These are phyloP conservation scores for Pythium insidiosum DNA, from an alignment of 352 stramenopile species.

Conservation along the genomic window DNA sequence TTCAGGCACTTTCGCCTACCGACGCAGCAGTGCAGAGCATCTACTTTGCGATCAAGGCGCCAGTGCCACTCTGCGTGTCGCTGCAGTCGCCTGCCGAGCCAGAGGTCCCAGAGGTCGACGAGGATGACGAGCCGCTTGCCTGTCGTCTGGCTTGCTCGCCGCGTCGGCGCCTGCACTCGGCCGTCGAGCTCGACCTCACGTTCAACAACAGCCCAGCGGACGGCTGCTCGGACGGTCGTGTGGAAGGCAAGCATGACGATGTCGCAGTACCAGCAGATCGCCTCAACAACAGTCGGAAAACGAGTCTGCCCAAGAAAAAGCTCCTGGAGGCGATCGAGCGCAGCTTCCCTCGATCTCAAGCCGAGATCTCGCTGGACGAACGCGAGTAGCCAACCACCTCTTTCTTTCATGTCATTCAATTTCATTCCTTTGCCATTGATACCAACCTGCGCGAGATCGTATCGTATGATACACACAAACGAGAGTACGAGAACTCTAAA, in stretches of 20 bases:
- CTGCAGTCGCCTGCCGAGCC: slow-evolving; percentile 3
- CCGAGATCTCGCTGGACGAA: no score
- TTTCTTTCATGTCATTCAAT: no score
- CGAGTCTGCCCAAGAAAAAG: slow-evolving; percentile 63
- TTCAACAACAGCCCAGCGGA: slow-evolving; percentile 24
- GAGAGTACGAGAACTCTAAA: no score
- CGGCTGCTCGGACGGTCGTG: no score
- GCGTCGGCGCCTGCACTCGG: slow-evolving; percentile 37
- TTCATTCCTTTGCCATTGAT: no score
- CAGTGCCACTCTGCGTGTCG: slow-evolving; percentile 33
- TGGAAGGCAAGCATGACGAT: no score
- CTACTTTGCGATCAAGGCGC: slow-evolving; percentile 26
- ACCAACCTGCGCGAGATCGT: no score
- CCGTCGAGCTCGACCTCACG: slow-evolving; percentile 37
- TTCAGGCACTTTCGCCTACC: slow-evolving; percentile 13
- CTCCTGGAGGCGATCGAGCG: slow-evolving; percentile 49
- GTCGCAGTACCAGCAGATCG: slow-evolving; percentile 2
- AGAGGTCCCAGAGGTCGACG: slow-evolving; percentile 2
- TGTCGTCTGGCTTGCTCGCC: slow-evolving; percentile 19
- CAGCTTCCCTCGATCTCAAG: slow-evolving; percentile 38
- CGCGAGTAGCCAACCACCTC: no score
- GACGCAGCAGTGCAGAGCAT: slow-evolving; percentile 49
- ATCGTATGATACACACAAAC: no score
- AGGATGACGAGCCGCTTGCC: slow-evolving; percentile 6
- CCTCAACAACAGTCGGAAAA: slow-evolving; percentile 11